phyloP scores from a whole-genome alignment of 805 yeast species.

The Sugiyamaella smithiae region DNA sequence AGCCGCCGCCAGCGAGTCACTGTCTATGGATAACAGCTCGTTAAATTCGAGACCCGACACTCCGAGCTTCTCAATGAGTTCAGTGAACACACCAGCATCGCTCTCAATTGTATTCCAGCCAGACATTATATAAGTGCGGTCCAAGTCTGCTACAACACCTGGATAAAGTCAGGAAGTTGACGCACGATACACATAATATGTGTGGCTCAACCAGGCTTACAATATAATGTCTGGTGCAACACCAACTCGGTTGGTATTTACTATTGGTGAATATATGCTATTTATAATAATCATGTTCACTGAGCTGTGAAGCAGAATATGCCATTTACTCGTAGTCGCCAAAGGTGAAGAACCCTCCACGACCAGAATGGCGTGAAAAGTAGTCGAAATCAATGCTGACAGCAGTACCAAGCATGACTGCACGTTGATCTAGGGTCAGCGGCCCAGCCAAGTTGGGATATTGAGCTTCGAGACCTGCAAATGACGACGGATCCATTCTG shows the following conservation, averaged over 20 bases:
- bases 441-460: slow-evolving; percentile 48
- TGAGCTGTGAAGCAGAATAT: too few species aligned
- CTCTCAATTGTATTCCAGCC: slow-evolving; percentile 65
- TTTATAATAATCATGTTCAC: background rate
- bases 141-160: too few species aligned
- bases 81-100: slow-evolving; percentile 65
- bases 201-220: too few species aligned
- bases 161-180: too few species aligned
- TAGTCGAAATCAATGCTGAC: slow-evolving; percentile 94
- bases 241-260: background rate
- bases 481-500: slow-evolving; percentile 70
- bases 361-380: slow-evolving; percentile 85
- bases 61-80: slow-evolving; percentile 54
- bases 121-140: too few species aligned
- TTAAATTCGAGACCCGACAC: slow-evolving; percentile 54
- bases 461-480: slow-evolving; percentile 52
- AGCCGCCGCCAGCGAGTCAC: slow-evolving; percentile 29
- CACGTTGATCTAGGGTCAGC: slow-evolving; percentile 76
- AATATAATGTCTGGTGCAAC: background rate
- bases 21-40: slow-evolving; percentile 55
- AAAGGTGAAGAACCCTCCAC: slow-evolving; percentile 34
- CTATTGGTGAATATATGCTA: background rate
- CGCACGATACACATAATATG: too few species aligned
- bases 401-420: slow-evolving; percentile 81
- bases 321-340: slow-evolving; percentile 19